Percentiles rank a stretch among this genome's conserved stretches.
phyloP scores from a whole-genome alignment of 2,329 filamentous ascomycete species.

The Nigrograna mackinnonii region DNA sequence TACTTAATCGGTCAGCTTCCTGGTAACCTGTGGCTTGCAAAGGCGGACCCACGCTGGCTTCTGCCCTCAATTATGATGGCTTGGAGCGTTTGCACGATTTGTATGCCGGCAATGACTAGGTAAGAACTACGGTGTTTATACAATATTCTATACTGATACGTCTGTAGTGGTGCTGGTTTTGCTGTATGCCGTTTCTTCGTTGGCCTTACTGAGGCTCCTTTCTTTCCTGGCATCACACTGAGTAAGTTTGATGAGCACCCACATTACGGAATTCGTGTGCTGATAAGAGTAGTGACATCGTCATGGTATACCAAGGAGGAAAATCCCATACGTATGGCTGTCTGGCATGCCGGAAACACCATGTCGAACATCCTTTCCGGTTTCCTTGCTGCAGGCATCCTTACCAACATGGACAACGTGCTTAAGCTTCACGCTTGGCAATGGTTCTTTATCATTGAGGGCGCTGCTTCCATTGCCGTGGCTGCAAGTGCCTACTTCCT shows the following conservation, averaged over 20 bases:
- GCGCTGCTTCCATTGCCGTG: slow-evolving; percentile 53
- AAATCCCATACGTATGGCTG: slow-evolving; percentile 47
- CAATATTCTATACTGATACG: background rate
- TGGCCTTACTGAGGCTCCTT: slow-evolving; percentile 44
- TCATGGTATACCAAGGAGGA: slow-evolving; percentile 55
- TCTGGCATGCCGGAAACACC: slow-evolving; percentile 52
- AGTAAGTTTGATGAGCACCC: slow-evolving; percentile 38
- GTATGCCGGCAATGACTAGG: slow-evolving; percentile 47
- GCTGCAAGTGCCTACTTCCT: slow-evolving; percentile 39
- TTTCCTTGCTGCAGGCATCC: slow-evolving; percentile 49
- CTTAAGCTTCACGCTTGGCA: slow-evolving; percentile 41
- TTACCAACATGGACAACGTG: slow-evolving; percentile 48
- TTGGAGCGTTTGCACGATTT: slow-evolving; percentile 49
- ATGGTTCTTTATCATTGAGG: slow-evolving; percentile 58
- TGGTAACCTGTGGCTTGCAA: slow-evolving; percentile 51
- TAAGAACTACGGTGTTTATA: no score
- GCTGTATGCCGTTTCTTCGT: slow-evolving; percentile 43
- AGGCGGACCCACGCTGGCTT: slow-evolving; percentile 37
- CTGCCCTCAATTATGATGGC: slow-evolving; percentile 46
- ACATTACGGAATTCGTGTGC: no score
- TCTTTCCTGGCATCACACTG: slow-evolving; percentile 42
- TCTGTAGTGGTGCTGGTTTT: slow-evolving; percentile 30
- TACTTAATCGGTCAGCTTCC: slow-evolving; percentile 53
- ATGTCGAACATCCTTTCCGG: slow-evolving; percentile 52
- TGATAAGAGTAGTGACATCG: slow-evolving; percentile 31